Evolutionary conservation across 1,139 yeast genomes (phyloP), one percentile per base, ranked within the genome.

Genomic region (Lodderomyces margitis): DNA sequence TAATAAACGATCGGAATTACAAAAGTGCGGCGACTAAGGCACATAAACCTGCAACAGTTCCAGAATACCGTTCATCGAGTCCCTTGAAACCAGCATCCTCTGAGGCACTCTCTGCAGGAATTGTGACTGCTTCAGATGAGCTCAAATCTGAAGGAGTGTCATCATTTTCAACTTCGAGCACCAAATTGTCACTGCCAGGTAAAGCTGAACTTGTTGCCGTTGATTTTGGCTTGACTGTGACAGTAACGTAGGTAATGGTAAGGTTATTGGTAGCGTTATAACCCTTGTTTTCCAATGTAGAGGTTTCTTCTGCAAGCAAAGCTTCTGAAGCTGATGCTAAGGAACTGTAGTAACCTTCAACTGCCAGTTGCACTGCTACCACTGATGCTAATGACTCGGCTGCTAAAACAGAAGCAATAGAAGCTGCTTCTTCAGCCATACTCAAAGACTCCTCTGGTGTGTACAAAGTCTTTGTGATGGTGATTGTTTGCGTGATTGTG

Each of bases 1-100:
- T n/a, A n/a, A n/a, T n/a, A 15, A n/a, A 28, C 32, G 19, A 15
- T 19, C 10, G 11, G 32, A 28, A 15, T 42, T 47, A 48, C 24
- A 48, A 45, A 46, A 75, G 58, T 49, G 78, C 68, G 43, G 78
- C 75, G 51, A 76, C 75, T 49, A 71, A 59, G 36, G 74, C 67
- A 47, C 74, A 58, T 41, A 75, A 55, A 52, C 82, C 81, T 43
- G 75, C 64, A 17, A 34, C 27, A 30, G 15, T 20, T 20, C 62
- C 64, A 21, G 46, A 46, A 32, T 42, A 38, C 19, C 47, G 41
- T 41, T 44, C 37, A 21, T 39, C 10, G 19, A 15, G 32, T 28
- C 15, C 6, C 10, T 7, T 28, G 5, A 14, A 7, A 14, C 32
- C 15, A 30, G 51, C 39, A 16, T 44, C 47, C 28, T 51, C 38